phyloP scores from a whole-genome alignment of 1,284 basidiomycete species.

The Cryptococcus wingfieldii region DNA sequence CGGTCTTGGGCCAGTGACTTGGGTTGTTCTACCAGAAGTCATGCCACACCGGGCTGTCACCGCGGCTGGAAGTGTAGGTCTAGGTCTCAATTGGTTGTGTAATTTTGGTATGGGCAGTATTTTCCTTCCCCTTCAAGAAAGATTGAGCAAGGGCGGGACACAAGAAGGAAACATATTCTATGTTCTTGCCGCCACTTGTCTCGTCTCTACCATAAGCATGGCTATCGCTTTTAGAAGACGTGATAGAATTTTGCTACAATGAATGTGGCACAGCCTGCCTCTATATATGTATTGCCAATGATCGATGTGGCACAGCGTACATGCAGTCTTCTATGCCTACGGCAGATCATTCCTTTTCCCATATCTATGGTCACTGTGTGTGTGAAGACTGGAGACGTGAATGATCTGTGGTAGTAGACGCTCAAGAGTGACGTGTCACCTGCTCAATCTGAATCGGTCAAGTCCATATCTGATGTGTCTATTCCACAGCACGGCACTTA shows the following conservation, averaged over 20 bases:
- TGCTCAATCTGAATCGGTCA: too few relatives aligned
- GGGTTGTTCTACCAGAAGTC: slow-evolving; percentile 41
- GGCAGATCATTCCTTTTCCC: too few relatives aligned
- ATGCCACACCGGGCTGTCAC: slow-evolving; percentile 35
- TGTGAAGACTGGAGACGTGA: too few relatives aligned
- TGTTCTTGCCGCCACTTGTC: slow-evolving; percentile 26
- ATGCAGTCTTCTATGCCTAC: too few relatives aligned
- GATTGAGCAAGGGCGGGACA: slow-evolving; percentile 18
- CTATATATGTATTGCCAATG: too few relatives aligned
- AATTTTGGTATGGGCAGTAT: slow-evolving; percentile 35
- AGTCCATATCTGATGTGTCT: too few relatives aligned
- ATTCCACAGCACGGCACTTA: too few relatives aligned
- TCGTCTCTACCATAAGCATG: slow-evolving; percentile 13
- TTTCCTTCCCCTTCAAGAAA: slow-evolving; percentile 36
- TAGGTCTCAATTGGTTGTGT: slow-evolving; percentile 36
- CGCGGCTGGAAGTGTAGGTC: slow-evolving; percentile 33
- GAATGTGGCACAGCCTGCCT: background rate
- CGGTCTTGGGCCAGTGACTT: slow-evolving; percentile 42
- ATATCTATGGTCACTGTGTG: too few relatives aligned
- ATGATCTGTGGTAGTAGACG: too few relatives aligned
- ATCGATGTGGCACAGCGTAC: too few relatives aligned
- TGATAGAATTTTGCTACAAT: slow-evolving; percentile 3
- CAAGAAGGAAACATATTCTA: slow-evolving; percentile 42
- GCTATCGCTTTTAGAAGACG: slow-evolving; percentile 6
- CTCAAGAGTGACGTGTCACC: too few relatives aligned